phyloP scores from a whole-genome alignment of 202 grass and related monocot genomes.

The Brachypodium distachyon region DNA sequence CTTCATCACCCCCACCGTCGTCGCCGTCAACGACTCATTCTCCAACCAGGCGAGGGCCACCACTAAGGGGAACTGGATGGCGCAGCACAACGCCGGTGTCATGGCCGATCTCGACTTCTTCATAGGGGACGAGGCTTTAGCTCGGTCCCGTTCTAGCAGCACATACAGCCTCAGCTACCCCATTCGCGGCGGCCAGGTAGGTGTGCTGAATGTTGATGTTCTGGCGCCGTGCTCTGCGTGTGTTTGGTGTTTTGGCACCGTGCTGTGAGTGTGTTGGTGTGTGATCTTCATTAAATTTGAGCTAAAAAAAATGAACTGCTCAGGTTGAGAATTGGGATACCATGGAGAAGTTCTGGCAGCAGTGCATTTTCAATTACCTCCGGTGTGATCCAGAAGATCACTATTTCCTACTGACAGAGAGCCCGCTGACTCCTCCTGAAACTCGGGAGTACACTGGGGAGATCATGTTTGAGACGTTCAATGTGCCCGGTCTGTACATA shows the following conservation, averaged over 20 bases:
- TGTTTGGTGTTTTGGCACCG: background rate
- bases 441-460: constrained; percentile 87
- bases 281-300: background rate
- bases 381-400: constrained; percentile 93
- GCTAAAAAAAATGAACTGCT: background rate
- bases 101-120: constrained; percentile 98
- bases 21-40: constrained; percentile 85
- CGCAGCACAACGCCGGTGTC: constrained; percentile 91
- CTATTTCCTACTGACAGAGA: constrained; percentile 94
- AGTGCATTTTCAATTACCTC: constrained; percentile 92
- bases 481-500: constrained; percentile 90
- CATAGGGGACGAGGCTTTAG: constrained; percentile 87
- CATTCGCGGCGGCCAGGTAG: constrained; percentile 85
- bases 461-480: constrained; percentile 99
- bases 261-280: no score
- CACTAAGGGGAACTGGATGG: constrained; percentile 79
- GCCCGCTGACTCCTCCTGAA: constrained; percentile 82
- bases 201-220: constrained; percentile 1
- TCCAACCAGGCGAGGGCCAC: constrained; percentile 44
- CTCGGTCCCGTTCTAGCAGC: constrained; percentile 58
- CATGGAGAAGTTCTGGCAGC: constrained; percentile 99
- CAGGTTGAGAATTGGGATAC: constrained; percentile 98
- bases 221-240: no score
- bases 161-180: constrained; percentile 76
- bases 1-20: constrained; percentile 93